phyloP scores from a whole-genome alignment of 2,329 filamentous ascomycete species.

The Penicillium brevicompactum region DNA sequence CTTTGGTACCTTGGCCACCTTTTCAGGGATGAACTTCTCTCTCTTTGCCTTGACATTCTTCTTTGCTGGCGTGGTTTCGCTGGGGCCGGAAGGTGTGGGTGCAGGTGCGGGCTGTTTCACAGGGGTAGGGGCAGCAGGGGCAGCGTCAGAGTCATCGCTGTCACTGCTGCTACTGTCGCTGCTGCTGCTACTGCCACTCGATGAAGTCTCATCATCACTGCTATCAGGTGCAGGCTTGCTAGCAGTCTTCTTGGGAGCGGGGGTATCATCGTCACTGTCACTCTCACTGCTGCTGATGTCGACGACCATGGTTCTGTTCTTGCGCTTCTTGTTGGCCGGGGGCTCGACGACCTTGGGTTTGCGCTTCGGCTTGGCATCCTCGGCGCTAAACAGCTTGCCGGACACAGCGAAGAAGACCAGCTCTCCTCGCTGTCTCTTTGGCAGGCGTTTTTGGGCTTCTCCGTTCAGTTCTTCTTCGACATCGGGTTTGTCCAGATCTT shows the following conservation, averaged over 20 bases:
- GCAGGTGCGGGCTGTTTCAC: constrained; percentile 6
- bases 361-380: constrained; percentile 27
- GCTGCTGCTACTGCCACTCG: constrained; percentile 22
- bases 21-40: constrained; percentile 10
- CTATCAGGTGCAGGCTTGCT: constrained; percentile 12
- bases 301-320: constrained; percentile 45
- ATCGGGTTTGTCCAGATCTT: constrained; percentile 27
- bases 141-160: constrained; percentile 23
- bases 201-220: constrained; percentile 22
- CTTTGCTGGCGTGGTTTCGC: background rate
- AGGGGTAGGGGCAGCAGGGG: constrained; percentile 1
- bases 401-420: constrained; percentile 39
- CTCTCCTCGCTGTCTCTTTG: constrained; percentile 42
- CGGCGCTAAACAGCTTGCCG: constrained; percentile 30
- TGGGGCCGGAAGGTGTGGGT: background rate
- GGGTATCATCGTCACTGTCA: constrained; percentile 23
- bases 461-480: constrained; percentile 24
- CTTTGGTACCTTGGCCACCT: constrained; percentile 19
- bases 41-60: constrained; percentile 12
- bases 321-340: constrained; percentile 40
- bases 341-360: constrained; percentile 23
- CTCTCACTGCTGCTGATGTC: constrained; percentile 47
- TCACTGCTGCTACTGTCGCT: constrained; percentile 29
- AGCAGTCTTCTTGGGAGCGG: constrained; percentile 21
- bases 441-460: constrained; percentile 32